Evolutionary conservation across 2,329 filamentous ascomycete genomes (phyloP), one percentile per base, ranked within the genome.

Genomic region (Colletotrichum destructivum): DNA sequence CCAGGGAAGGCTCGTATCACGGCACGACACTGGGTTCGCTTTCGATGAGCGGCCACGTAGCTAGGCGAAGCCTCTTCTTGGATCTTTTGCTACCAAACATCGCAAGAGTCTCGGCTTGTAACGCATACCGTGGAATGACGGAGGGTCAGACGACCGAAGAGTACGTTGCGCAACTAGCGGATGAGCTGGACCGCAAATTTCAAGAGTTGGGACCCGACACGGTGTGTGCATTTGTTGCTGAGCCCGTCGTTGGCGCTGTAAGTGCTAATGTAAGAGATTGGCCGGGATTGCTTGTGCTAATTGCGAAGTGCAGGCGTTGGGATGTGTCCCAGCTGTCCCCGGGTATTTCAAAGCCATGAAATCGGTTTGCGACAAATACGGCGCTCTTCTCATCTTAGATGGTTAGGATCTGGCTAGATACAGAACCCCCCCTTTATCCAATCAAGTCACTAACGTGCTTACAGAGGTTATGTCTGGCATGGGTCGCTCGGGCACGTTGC

Each of bases 321-420:
- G 92, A 0, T 94, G 91, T 75, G 90, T 94, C 0, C 87, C 91
- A 0, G 84, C 91, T 0, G 52, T 69, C 1, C 65, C 57, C 16
- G 69, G 69, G 1, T 96, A 96, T 75, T 89, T 95, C 61, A 82
- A 84, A 62, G 92, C 91, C 0, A 89, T 96, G 80, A 88, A 88
- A 76, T 82, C 83, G 2, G 84, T 96, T 1, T 96, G 94, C 78
- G 87, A 92, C 63, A 89, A 88, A 72, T 86, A 96, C 76, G 93
- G 92, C 0, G 90, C 91, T 0, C 86, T 96, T 0, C 84, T 96
- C n/a, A 91, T 96, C 56, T 82, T 96, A 0, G 94, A 96, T 76
- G 55, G 46, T 64, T 5, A 62, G 52, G 21, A 2, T 3, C 6
- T 1, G 2, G 1, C 2, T 1, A 1, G 0, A 31, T 4, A 46